Evolutionary conservation across 352 stramenopile genomes (phyloP), one percentile per base, ranked within the genome.

Genomic region (Phytophthora pseudosyringae): DNA sequence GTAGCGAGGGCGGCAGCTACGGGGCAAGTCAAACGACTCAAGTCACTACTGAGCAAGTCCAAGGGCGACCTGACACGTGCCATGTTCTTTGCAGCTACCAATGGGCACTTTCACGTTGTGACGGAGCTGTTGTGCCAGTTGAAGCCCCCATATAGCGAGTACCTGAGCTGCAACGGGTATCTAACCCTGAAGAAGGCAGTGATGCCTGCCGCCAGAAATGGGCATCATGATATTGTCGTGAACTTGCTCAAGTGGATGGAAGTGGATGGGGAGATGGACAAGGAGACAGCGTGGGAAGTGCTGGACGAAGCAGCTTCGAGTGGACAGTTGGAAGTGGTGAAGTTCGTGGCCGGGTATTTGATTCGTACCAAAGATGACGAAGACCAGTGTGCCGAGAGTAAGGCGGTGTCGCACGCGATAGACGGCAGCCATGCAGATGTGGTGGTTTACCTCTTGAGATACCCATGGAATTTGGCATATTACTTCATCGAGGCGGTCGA

Each of bases 401-500:
- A 48, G 15, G 18, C 21, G 8, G 41, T 48, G 41, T 33, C 3
- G 5, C 21, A n/a, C 10, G 41, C 41, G 6, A 48, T 48, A 15
- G 10, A 2, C 8, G 18, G 18, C 5, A 21, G 41, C 31, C 15
- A 48, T 11, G 16, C 9, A 15, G 21, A 48, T 6, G 41, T 32
- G 41, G 41, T 48, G 18, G 21, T 9, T 4, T 33, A 33, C 5
- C 41, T 48, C 9, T 16, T 48, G 21, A 32, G 41, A 18, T 48
- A 31, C 32, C 41, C 16, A 0, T 44, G 48, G 48, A 28, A 56
- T 56, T 9, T 56, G 4, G 48, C n/a, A 10, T 25, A 44, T 33
- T 33, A 32, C 6, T 56, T 56, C 25, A 13, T 31, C 5, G 7
- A 38, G 11, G 33, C 48, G 4, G 9, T 56, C 8, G 35, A 29